These are phyloP conservation scores for Ustilago loliicola DNA, from an alignment of 1,284 basidiomycete genomes.

Conservation along the genomic window DNA sequence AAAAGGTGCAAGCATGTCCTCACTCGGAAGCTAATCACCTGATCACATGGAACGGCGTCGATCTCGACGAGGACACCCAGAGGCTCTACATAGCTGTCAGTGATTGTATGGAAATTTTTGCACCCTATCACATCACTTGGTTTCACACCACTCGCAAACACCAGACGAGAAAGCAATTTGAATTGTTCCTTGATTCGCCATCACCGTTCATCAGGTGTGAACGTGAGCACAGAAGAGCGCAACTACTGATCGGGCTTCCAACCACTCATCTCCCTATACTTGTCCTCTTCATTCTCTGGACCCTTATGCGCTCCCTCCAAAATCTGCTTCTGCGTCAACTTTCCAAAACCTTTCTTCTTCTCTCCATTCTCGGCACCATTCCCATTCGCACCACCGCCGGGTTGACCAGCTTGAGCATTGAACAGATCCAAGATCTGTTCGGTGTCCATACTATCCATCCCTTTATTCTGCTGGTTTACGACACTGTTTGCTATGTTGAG, in stretches of 20 bases:
- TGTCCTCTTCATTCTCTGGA: slow-evolving; percentile 68
- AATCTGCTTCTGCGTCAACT: slow-evolving; percentile 71
- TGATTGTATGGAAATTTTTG: too few relatives aligned
- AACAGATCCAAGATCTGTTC: slow-evolving; percentile 96
- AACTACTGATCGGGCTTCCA: slow-evolving; percentile 54
- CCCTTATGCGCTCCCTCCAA: slow-evolving; percentile 69
- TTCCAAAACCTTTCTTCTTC: slow-evolving; percentile 44
- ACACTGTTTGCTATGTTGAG: slow-evolving; percentile 96
- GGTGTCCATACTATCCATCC: slow-evolving; percentile 94
- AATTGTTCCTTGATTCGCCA: neutral
- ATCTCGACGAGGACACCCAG: too few relatives aligned
- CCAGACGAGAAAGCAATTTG: neutral
- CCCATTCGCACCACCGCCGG: neutral
- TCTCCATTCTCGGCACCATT: slow-evolving; percentile 3
- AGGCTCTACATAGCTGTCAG: too few relatives aligned
- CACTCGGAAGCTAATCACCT: too few relatives aligned
- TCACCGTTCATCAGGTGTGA: neutral
- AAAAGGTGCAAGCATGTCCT: too few relatives aligned
- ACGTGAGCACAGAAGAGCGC: neutral
- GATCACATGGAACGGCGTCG: too few relatives aligned
- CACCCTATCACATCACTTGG: neutral
- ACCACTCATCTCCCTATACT: slow-evolving; percentile 62
- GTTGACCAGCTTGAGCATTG: slow-evolving; percentile 67
- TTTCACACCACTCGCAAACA: neutral
- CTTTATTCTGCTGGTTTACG: slow-evolving; percentile 96